Evolutionary conservation across 345 rosid genomes (phyloP).

Genomic region (Populus pruinosa): DNA sequence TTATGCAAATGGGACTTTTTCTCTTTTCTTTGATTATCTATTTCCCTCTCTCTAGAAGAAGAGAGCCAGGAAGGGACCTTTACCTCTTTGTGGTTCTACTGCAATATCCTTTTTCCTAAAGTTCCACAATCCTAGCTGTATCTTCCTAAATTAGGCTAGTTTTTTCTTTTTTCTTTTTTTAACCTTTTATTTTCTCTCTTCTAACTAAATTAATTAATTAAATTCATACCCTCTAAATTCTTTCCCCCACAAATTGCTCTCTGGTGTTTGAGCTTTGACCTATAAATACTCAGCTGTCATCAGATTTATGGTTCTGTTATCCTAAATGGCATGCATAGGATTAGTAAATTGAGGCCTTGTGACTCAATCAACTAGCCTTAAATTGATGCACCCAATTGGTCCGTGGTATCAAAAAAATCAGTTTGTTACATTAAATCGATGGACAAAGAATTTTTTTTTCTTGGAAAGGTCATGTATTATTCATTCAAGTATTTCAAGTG

Average conservation of each 20-base stretch:
- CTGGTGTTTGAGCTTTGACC: slow-evolving; percentile 9
- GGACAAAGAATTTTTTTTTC: not conserved
- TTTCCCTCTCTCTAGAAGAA: not conserved
- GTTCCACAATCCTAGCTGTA: not conserved
- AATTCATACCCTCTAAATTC: not conserved
- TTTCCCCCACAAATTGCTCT: slow-evolving; percentile 15
- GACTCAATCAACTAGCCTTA: not conserved
- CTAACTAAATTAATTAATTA: not conserved
- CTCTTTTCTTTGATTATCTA: not conserved
- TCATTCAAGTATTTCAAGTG: not conserved
- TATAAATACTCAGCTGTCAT: not conserved
- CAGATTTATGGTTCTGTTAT: not conserved
- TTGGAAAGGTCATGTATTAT: not conserved
- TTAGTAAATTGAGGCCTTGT: not conserved
- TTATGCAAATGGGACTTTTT: not conserved
- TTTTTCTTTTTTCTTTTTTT: not conserved
- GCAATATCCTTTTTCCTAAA: not conserved
- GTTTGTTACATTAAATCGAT: not conserved
- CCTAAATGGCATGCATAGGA: not conserved
- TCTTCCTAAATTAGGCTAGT: not conserved
- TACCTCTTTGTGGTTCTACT: not conserved
- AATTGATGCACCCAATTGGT: not conserved
- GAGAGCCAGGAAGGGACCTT: not conserved
- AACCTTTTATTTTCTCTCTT: not conserved
- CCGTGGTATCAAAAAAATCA: not conserved